Evolutionary conservation across 345 rosid species (phyloP), one percentile per base, ranked within the genome.

Genomic region (Citrus unshiu): DNA sequence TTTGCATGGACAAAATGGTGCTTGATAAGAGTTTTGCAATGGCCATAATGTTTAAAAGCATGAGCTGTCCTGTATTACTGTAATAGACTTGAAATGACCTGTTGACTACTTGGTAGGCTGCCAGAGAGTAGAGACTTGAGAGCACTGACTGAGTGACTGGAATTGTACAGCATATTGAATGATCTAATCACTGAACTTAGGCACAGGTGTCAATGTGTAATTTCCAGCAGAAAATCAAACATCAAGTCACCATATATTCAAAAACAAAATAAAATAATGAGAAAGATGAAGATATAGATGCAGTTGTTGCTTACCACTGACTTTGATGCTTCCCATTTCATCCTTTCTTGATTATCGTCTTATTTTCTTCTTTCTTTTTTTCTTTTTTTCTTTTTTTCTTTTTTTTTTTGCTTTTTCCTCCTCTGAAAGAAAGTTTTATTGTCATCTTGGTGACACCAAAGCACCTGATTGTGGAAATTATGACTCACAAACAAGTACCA

Each of bases 1-100:
- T 68, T 39, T 68, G 30, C 56, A 24, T 70, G 59, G 58, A 70
- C 73, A 70, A 70, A 70, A 7, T 70, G 59, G 58, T 70, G 73
- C 58, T 46, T n/a, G 72, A 37, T 3, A 43, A 16, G 59, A 46
- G n/a, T 46, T 49, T 25, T 16, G 10, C 58, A 46, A 27, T 46
- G 58, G 73, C 59, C 59, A 46, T 25, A 25, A 70, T 70, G 9
- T 10, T 40, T 25, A 24, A 24, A 9, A 27, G 18, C 56, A 24
- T 12, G 22, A n/a, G 24, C 72, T 40, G 56, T 12, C 30, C 54
- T 40, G 29, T 29, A 39, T 10, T 4, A 2, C 30, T 40, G 56
- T 12, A n/a, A 12, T n/a, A 24, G 4, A 27, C 35, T 14, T 43
- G 12, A 24, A 14, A 7, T 24, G 6, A 18, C 9, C 8, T 70